A percentile compares a stretch with the other conserved stretches of the same genome.
Conservation (phyloP, 2,329 filamentous ascomycete species). For the Thielaviopsis euricoi region DNA sequence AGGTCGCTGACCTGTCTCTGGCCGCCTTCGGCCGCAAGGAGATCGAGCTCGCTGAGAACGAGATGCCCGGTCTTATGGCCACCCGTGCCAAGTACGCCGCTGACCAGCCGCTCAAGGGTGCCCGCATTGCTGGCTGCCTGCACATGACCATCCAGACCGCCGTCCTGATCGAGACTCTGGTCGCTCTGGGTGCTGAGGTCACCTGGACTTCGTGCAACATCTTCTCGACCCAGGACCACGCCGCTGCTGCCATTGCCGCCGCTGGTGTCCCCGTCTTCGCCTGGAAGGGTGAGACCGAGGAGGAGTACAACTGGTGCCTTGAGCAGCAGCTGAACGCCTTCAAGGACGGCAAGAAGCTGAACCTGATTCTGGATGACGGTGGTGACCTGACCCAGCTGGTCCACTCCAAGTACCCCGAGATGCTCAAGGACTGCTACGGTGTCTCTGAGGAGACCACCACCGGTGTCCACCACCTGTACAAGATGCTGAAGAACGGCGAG, state of each 20-base stretch:
- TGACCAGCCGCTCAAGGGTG: conserved; percentile 87
- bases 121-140: conserved; percentile 92
- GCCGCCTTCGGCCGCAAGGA: conserved; percentile 98
- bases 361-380: conserved; percentile 97
- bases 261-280: conserved; percentile 73
- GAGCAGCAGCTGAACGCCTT: conserved; percentile 96
- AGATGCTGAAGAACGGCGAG: conserved; percentile 81
- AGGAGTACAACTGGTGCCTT: conserved; percentile 99
- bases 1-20: conserved; percentile 95
- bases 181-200: conserved; percentile 86
- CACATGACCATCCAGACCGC: conserved; percentile 99
- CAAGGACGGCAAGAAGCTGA: conserved; percentile 91
- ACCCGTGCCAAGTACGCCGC: conserved; percentile 80
- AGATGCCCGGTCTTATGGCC: conserved; percentile 96
- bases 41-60: conserved; percentile 92
- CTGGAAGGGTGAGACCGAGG: conserved; percentile 86
- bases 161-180: conserved; percentile 96
- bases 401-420: conserved; percentile 95
- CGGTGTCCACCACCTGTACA: conserved; percentile 98
- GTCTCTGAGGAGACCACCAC: conserved; percentile 99
- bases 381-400: conserved; percentile 93
- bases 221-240: conserved; percentile 98
- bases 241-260: conserved; percentile 91
- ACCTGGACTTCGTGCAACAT: conserved; percentile 99
- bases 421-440: conserved; percentile 96